Evolutionary conservation across 1,284 basidiomycete species (phyloP).

Genomic region (Albatrellus sp.): DNA sequence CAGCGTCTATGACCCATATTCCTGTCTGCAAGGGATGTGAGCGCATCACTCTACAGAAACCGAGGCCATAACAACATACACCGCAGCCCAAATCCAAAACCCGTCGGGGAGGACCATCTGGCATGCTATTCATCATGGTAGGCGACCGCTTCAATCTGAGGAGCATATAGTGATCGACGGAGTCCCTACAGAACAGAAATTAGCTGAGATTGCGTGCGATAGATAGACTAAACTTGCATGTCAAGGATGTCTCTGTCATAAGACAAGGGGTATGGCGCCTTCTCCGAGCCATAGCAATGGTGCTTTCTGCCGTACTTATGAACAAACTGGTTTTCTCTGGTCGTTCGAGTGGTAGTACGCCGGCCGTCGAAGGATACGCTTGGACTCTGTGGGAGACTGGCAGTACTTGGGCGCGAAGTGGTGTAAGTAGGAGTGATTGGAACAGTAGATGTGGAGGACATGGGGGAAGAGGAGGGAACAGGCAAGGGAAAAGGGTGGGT

Average conservation of each 20-base stretch:
- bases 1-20: slow-evolving; percentile 60
- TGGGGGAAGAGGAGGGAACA: not conserved
- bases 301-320: slow-evolving; percentile 48
- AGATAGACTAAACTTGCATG: slow-evolving; percentile 35
- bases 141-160: slow-evolving; percentile 4
- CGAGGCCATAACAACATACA: slow-evolving; percentile 6
- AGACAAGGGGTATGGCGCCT: slow-evolving; percentile 58
- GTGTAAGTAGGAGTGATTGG: not conserved
- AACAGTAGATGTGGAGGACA: not conserved
- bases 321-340: slow-evolving; percentile 44
- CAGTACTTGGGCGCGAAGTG: not conserved
- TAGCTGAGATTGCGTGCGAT: not conserved
- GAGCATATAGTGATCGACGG: slow-evolving; percentile 9
- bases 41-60: not conserved
- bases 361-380: slow-evolving; percentile 10
- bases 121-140: slow-evolving; percentile 6
- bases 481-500: too few relatives aligned
- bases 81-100: slow-evolving; percentile 13
- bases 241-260: slow-evolving; percentile 56
- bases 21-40: slow-evolving; percentile 35
- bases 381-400: not conserved
- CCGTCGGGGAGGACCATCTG: slow-evolving; percentile 8
- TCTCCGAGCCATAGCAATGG: slow-evolving; percentile 56
- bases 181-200: slow-evolving; percentile 6
- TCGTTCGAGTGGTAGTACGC: slow-evolving; percentile 8